Conservation (phyloP, 2,329 filamentous ascomycete genomes). For the Diaporthe sp. region DNA sequence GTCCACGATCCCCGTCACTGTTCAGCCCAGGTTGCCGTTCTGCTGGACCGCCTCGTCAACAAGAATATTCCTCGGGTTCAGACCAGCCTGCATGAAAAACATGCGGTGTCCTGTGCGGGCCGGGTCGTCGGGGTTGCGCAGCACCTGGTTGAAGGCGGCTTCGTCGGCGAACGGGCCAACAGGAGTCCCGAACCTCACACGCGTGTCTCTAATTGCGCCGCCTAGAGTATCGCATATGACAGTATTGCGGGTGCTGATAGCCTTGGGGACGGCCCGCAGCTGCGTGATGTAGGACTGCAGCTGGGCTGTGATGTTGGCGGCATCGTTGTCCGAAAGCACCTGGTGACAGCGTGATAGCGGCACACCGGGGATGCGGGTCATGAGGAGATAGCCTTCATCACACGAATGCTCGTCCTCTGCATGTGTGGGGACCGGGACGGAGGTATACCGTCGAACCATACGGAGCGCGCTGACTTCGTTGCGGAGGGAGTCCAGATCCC, state of each 20-base stretch:
- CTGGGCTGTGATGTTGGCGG: background rate
- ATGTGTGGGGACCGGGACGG: background rate
- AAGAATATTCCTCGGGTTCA: background rate
- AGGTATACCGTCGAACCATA: background rate
- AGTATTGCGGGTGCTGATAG: background rate
- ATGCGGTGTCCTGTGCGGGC: background rate
- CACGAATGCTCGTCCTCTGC: background rate
- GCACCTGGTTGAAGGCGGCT: background rate
- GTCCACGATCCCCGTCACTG: background rate
- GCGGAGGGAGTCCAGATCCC: background rate
- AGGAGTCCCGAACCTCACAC: background rate
- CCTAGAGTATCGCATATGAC: background rate
- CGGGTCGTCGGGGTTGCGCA: background rate
- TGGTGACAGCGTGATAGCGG: background rate
- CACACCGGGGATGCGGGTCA: background rate
- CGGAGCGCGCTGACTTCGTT: background rate
- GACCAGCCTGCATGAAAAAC: background rate
- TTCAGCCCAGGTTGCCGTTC: background rate
- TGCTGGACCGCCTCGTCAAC: background rate
- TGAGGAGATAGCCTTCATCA: background rate
- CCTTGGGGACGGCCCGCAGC: background rate
- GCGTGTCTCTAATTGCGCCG: background rate
- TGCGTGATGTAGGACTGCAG: background rate
- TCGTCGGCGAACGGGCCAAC: background rate
- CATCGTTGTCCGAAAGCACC: background rate